Evolutionary conservation across 495 filamentous ascomycete genomes (phyloP).

Genomic region (Staphylotrichum tortipilum): DNA sequence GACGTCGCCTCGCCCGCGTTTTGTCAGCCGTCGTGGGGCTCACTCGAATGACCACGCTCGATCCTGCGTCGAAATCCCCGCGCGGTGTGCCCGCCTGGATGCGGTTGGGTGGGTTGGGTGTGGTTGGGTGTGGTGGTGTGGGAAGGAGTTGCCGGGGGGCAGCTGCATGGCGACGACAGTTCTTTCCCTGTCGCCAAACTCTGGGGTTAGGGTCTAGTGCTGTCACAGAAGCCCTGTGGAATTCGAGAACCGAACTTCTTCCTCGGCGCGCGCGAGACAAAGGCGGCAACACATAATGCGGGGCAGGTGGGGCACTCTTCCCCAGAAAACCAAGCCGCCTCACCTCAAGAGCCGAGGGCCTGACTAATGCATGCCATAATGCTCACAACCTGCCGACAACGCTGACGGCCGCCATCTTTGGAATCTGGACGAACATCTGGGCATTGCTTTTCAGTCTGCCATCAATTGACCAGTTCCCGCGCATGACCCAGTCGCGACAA

Average conservation of each 20-base stretch:
- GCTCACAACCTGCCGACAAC: slow-evolving; percentile 2
- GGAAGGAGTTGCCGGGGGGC: too few species aligned
- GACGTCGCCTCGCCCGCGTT: too few species aligned
- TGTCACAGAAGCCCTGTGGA: background rate
- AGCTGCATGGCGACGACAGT: too few species aligned
- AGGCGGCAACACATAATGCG: background rate
- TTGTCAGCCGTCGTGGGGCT: too few species aligned
- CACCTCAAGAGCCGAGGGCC: slow-evolving; percentile 1
- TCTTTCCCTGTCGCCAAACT: background rate
- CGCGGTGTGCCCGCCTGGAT: too few species aligned
- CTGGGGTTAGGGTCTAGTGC: background rate
- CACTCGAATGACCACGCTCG: too few species aligned
- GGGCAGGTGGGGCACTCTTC: background rate
- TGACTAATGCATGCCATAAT: slow-evolving; percentile 19
- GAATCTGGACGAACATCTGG: background rate
- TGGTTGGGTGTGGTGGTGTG: too few species aligned
- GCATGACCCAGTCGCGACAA: too few species aligned
- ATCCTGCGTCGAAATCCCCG: too few species aligned
- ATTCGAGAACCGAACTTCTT: slow-evolving; percentile 1
- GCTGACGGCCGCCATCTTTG: background rate
- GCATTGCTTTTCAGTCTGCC: background rate
- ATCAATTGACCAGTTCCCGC: too few species aligned
- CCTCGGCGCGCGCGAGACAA: background rate
- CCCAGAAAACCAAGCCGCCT: background rate
- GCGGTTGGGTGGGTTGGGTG: too few species aligned